Conservation (phyloP, 305 asterid genomes). For the Stenogyne calaminthoides region DNA sequence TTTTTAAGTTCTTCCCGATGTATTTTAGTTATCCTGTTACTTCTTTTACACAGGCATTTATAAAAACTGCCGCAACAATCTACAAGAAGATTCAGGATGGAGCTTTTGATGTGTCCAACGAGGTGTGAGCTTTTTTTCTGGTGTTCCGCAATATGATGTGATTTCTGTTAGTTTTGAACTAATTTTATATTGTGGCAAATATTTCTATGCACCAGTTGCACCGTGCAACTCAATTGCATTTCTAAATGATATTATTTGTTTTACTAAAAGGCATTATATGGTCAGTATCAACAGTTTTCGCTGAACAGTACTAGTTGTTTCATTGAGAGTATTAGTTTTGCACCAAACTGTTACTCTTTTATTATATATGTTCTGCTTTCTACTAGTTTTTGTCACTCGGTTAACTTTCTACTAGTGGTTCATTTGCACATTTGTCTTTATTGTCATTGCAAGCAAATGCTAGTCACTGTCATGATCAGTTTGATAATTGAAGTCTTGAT, state of each 20-base stretch:
- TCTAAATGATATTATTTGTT: too few species aligned
- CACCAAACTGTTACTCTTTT: too few species aligned
- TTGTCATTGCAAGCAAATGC: background rate
- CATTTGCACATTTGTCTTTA: background rate
- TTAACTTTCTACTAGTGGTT: background rate
- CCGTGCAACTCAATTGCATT: too few species aligned
- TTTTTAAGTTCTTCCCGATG: background rate
- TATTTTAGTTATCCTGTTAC: background rate
- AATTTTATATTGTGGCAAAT: background rate
- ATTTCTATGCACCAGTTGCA: too few species aligned
- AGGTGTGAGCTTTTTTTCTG: constrained; percentile 45
- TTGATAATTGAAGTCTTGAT: background rate
- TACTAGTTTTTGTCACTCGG: background rate
- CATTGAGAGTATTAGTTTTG: too few species aligned
- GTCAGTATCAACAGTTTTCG: too few species aligned
- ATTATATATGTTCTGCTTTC: background rate
- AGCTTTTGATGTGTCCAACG: constrained; percentile 71
- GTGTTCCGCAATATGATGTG: background rate
- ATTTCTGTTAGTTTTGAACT: background rate
- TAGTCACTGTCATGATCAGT: background rate
- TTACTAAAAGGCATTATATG: too few species aligned
- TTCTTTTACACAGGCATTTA: constrained; percentile 59
- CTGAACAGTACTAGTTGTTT: too few species aligned
- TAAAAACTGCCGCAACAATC: constrained; percentile 68
- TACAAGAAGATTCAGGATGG: constrained; percentile 79